Evolutionary conservation across 345 rosid genomes (phyloP), one percentile per base, ranked within the genome.

Genomic region (Hypericum androsaemum): DNA sequence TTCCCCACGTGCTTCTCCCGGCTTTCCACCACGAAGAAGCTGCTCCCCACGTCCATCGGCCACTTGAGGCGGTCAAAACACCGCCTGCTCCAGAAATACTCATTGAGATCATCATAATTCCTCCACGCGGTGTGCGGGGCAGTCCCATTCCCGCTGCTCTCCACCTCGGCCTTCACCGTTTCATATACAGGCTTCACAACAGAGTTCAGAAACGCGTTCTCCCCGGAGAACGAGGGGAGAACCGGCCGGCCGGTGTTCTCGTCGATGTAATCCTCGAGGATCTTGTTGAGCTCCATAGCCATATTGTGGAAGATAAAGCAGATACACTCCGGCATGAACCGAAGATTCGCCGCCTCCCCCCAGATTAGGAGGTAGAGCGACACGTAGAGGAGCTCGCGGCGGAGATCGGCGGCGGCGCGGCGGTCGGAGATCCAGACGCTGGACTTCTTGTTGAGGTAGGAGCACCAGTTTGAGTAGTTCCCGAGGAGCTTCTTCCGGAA

Each of bases 51-150:
- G 43, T 90, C 92, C 47, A 87, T 68, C 35, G 95, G 98, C 98
- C 98, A 90, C 62, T 81, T 90, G 57, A 90, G 67, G 58, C 80
- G 87, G 60, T 78, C 69, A 56, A 90, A 84, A 42, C 95, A 89
- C 74, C 96, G 78, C 76, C 58, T 84, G 8, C 82, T 82, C 98
- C 98, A 90, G 58, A 90, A 90, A 59, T 90, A 90, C 88, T 90
- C 98, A 16, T 90, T 90, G 44, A 90, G 58, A 59, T 90, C 98
- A 41, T 87, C 98, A 50, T 90, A 90, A 43, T 90, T 87, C 73
- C 98, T 69, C 98, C 98, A 90, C 3, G 89, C 87, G 10, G 72
- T 60, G 49, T 90, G 98, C 5, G 98, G 98, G n/a, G 80, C 82
- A n/a, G 96, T 84, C 62, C 98, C 96, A 6, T 90, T 87, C 66